A percentile compares a stretch with the other conserved stretches of the same genome.
Evolutionary conservation across 352 stramenopile genomes (phyloP).

Genomic region (Phytophthora pseudosyringae): DNA sequence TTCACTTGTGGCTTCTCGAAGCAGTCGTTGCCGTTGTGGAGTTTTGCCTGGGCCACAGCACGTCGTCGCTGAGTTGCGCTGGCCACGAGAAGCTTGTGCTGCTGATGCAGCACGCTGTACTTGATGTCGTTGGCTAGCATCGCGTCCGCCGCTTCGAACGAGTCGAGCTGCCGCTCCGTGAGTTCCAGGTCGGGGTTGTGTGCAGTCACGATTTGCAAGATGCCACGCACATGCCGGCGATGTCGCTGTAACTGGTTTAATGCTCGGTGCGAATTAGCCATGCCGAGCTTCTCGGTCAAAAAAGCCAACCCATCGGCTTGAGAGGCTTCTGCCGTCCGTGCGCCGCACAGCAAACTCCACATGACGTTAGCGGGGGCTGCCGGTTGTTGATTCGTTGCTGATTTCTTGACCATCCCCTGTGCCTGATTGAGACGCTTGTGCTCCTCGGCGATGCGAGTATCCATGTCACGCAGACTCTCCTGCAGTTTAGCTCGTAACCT

Average conservation of each 20-base stretch:
- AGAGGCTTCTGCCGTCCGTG: conserved; percentile 31
- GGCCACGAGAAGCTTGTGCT: conserved; percentile 59
- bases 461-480: conserved; percentile 61
- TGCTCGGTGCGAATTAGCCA: conserved; percentile 68
- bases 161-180: conserved; percentile 83
- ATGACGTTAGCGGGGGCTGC: conserved; percentile 44
- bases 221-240: conserved; percentile 71
- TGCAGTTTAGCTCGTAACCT: conserved; percentile 71
- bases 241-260: conserved; percentile 87
- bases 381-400: conserved; percentile 22
- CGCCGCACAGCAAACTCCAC: conserved; percentile 74
- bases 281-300: conserved; percentile 59
- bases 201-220: conserved; percentile 82
- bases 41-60: conserved; percentile 56
- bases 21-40: conserved; percentile 69
- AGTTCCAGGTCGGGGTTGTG: conserved; percentile 84
- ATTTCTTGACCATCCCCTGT: conserved; percentile 39
- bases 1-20: conserved; percentile 67
- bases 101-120: conserved; percentile 66
- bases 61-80: conserved; percentile 53
- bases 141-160: conserved; percentile 69
- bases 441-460: conserved; percentile 59
- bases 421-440: conserved; percentile 46
- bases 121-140: conserved; percentile 85
- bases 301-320: conserved; percentile 63